Evolutionary conservation across 805 yeast genomes (phyloP).

Genomic region (Candida taoyuanica): DNA sequence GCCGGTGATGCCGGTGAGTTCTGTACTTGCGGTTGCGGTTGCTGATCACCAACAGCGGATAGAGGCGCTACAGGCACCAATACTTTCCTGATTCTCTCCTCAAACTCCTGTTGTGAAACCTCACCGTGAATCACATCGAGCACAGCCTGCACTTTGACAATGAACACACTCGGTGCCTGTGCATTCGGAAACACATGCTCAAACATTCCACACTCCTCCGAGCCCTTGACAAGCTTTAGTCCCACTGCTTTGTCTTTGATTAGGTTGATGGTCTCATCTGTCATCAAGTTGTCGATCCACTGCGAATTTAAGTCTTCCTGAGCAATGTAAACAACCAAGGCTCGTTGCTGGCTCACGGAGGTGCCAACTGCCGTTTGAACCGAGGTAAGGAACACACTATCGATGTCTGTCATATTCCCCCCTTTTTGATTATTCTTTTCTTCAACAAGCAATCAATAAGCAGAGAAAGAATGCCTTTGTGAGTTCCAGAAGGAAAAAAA

Average conservation of each 20-base stretch:
- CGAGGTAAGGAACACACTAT: conserved; percentile 22
- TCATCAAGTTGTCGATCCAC: conserved; percentile 22
- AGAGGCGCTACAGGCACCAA: no score
- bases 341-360: conserved; percentile 33
- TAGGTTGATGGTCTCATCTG: conserved; percentile 13
- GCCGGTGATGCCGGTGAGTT: no score
- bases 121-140: conserved; percentile 39
- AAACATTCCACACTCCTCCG: conserved; percentile 44
- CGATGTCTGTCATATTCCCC: conserved; percentile 13
- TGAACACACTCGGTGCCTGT: conserved; percentile 50
- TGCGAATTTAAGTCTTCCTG: conserved; percentile 15
- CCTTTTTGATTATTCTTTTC: no score
- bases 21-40: no score
- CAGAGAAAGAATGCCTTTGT: no score
- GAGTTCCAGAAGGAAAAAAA: no score
- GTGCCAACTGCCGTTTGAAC: conserved; percentile 37
- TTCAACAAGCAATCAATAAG: no score
- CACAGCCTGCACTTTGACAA: conserved; percentile 46
- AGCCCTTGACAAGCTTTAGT: conserved; percentile 36
- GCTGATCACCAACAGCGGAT: no score
- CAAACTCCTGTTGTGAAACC: conserved; percentile 27
- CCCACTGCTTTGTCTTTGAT: conserved; percentile 33
- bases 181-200: conserved; percentile 51
- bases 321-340: conserved; percentile 38
- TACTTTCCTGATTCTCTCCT: conserved; percentile 22